Evolutionary conservation across 2,329 filamentous ascomycete genomes (phyloP).

Genomic region (Cercospora nicotianae): DNA sequence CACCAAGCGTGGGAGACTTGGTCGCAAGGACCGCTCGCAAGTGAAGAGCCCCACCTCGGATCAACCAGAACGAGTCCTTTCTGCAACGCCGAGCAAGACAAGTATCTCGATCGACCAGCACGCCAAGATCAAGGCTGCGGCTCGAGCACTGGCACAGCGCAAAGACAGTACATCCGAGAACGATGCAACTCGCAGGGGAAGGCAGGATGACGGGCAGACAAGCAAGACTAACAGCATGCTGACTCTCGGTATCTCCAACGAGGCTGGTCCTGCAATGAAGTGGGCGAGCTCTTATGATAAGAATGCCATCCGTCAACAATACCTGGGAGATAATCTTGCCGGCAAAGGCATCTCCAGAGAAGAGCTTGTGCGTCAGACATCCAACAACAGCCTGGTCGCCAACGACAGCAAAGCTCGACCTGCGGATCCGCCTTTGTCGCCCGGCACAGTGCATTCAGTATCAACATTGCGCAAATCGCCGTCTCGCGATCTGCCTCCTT

Average conservation of each 20-base stretch:
- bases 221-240: slow-evolving; percentile 85
- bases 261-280: slow-evolving; percentile 91
- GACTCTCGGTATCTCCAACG: slow-evolving; percentile 82
- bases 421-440: slow-evolving; percentile 9
- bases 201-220: slow-evolving; percentile 54
- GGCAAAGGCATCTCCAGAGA: slow-evolving; percentile 49
- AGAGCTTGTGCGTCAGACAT: slow-evolving; percentile 29
- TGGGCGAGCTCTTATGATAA: slow-evolving; percentile 97
- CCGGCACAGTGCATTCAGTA: neutral
- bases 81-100: slow-evolving; percentile 67
- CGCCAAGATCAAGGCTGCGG: slow-evolving; percentile 87
- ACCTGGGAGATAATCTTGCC: slow-evolving; percentile 70
- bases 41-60: slow-evolving; percentile 50
- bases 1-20: slow-evolving; percentile 66
- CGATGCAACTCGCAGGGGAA: slow-evolving; percentile 54
- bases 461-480: slow-evolving; percentile 13
- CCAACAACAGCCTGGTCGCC: slow-evolving; percentile 33
- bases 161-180: slow-evolving; percentile 52
- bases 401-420: slow-evolving; percentile 15
- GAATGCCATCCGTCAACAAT: slow-evolving; percentile 79
- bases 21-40: slow-evolving; percentile 66
- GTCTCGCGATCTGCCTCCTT: slow-evolving; percentile 16
- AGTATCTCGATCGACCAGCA: slow-evolving; percentile 90
- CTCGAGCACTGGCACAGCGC: slow-evolving; percentile 72
- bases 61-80: slow-evolving; percentile 45